phyloP scores from a whole-genome alignment of 2,329 filamentous ascomycete genomes.

The Fusarium drepaniforme region DNA sequence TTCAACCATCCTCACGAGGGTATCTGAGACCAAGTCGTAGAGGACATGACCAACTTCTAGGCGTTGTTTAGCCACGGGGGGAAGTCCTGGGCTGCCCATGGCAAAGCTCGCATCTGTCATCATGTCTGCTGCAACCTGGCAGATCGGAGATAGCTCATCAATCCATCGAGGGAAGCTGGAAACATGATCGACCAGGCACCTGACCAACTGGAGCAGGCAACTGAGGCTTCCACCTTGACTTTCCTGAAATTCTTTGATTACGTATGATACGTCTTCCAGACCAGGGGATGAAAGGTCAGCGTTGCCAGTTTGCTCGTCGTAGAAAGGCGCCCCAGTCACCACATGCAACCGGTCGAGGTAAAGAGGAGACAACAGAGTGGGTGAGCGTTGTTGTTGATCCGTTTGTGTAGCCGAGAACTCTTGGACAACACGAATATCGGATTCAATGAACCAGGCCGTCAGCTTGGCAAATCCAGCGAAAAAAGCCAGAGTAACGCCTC shows the following conservation, averaged over 20 bases:
- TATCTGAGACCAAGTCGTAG: constrained; percentile 57
- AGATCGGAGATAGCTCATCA: constrained; percentile 56
- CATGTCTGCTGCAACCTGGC: constrained; percentile 50
- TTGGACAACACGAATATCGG: constrained; percentile 55
- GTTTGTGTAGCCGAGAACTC: constrained; percentile 25
- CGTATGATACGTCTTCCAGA: constrained; percentile 42
- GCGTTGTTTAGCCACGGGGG: constrained; percentile 45
- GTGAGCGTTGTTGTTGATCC: constrained; percentile 24
- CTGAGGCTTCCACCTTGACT: constrained; percentile 57
- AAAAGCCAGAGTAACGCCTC: constrained; percentile 48
- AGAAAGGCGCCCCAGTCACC: constrained; percentile 37
- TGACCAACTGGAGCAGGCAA: constrained; percentile 57
- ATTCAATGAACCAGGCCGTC: constrained; percentile 62
- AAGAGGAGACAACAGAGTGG: constrained; percentile 43
- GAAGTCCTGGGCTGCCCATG: constrained; percentile 32
- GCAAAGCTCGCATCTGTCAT: constrained; percentile 47
- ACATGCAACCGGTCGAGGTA: constrained; percentile 61
- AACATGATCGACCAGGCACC: constrained; percentile 55
- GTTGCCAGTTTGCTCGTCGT: constrained; percentile 25
- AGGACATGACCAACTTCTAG: constrained; percentile 57
- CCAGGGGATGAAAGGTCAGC: constrained; percentile 17
- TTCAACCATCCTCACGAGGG: constrained; percentile 62
- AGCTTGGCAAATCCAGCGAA: constrained; percentile 61
- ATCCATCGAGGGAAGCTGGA: constrained; percentile 60
- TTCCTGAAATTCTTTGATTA: constrained; percentile 60